A percentile compares a stretch with the other conserved stretches of the same genome.
Conservation (phyloP, 2,329 filamentous ascomycete genomes). For the Fusarium multiceps region DNA sequence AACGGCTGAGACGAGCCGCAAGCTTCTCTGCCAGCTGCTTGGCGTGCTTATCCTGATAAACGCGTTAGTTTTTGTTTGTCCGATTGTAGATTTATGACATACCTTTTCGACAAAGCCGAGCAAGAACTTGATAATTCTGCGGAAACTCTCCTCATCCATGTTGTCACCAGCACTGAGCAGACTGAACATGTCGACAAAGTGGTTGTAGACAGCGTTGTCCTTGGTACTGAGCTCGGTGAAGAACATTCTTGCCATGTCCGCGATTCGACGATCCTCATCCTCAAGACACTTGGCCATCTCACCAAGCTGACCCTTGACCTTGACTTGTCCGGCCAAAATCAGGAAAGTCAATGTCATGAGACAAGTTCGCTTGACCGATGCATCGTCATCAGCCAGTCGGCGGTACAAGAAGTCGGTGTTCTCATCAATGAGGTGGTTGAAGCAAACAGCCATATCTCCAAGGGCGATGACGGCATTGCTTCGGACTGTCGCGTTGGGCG, state of each 20-base stretch:
- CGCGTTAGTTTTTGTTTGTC: conserved; percentile 27
- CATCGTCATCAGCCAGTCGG: conserved; percentile 86
- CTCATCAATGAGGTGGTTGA: conserved; percentile 98
- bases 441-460: conserved; percentile 99
- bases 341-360: conserved; percentile 98
- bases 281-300: conserved; percentile 99
- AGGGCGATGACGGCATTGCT: conserved; percentile 97
- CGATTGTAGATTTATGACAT: conserved; percentile 45
- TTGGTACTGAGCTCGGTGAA: conserved; percentile 97
- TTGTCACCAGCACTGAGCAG: conserved; percentile 83
- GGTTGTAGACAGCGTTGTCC: conserved; percentile 98
- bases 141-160: conserved; percentile 87
- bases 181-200: conserved; percentile 99
- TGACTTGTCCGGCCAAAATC: conserved; percentile 96
- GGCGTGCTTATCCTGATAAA: conserved; percentile 88
- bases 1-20: conserved; percentile 83
- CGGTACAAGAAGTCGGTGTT: conserved; percentile 99
- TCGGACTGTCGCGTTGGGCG: conserved; percentile 88
- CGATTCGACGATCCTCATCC: conserved; percentile 93
- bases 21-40: conserved; percentile 94
- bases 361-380: conserved; percentile 94
- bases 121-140: conserved; percentile 89
- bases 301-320: conserved; percentile 97
- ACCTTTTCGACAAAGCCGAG: conserved; percentile 98
- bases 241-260: conserved; percentile 96